Evolutionary conservation across 2,329 filamentous ascomycete genomes (phyloP).

Genomic region (Colletotrichum theobromicola): DNA sequence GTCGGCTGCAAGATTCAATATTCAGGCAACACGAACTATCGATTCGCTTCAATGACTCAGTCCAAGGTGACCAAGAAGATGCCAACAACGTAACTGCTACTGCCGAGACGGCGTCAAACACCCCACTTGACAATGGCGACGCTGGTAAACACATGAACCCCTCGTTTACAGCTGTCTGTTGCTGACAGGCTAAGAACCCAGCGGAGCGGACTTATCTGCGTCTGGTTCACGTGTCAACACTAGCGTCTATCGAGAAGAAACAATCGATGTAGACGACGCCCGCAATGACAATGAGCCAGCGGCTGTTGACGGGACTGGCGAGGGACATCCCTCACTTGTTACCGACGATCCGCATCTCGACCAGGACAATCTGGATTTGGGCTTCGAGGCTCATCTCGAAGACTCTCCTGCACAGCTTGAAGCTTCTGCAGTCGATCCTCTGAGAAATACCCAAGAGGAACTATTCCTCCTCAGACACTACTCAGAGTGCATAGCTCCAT

Average conservation of each 20-base stretch:
- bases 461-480: not conserved
- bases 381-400: not conserved
- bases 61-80: not conserved
- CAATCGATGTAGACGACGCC: not conserved
- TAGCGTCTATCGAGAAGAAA: not conserved
- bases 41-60: not conserved
- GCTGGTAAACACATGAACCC: not conserved
- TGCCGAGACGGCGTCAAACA: not conserved
- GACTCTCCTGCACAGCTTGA: not conserved
- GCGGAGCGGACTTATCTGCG: not conserved
- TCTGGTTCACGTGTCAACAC: not conserved
- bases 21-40: not conserved
- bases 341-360: not conserved
- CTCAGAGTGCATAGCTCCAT: not conserved
- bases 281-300: not conserved
- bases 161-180: not conserved
- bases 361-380: not conserved
- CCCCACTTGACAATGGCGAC: not conserved
- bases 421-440: not conserved
- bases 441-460: not conserved
- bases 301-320: not conserved
- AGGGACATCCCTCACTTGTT: fast-evolving
- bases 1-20: not conserved
- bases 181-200: not conserved
- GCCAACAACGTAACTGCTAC: not conserved